These are phyloP conservation scores for Linnemannia elongata DNA, from an alignment of 192 early-diverging fungal species.

Conservation along the genomic window DNA sequence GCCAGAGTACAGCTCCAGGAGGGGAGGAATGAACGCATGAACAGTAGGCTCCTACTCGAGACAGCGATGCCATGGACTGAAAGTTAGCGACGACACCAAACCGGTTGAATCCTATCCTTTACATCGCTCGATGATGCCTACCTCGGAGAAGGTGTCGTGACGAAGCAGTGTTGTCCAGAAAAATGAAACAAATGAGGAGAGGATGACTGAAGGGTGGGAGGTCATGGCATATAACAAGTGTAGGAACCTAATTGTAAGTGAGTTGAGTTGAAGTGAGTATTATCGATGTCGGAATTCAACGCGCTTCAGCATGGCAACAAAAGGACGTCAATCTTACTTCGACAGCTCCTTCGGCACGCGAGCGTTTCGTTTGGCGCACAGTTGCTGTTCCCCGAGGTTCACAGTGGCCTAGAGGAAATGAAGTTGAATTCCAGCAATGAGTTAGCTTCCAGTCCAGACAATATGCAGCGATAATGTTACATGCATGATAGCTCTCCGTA, in stretches of 20 bases:
- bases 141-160: conserved; percentile 51
- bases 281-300: background rate
- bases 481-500: background rate
- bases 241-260: conserved; percentile 16
- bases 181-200: conserved; percentile 32
- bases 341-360: conserved; percentile 23
- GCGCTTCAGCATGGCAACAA: background rate
- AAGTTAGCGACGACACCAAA: background rate
- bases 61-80: background rate
- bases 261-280: background rate
- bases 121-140: background rate
- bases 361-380: conserved; percentile 44
- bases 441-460: background rate
- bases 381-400: conserved; percentile 49
- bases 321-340: conserved; percentile 3
- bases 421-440: background rate
- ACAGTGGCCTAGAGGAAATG: conserved; percentile 34
- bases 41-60: conserved; percentile 28
- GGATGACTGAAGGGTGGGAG: conserved; percentile 49
- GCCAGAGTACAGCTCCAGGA: conserved; percentile 37
- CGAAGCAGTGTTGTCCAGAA: conserved; percentile 46
- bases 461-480: background rate
- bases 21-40: conserved; percentile 22
- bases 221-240: conserved; percentile 44
- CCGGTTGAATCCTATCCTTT: background rate